phyloP scores from a whole-genome alignment of 2,329 filamentous ascomycete genomes.

The Ophiostoma perfectum region DNA sequence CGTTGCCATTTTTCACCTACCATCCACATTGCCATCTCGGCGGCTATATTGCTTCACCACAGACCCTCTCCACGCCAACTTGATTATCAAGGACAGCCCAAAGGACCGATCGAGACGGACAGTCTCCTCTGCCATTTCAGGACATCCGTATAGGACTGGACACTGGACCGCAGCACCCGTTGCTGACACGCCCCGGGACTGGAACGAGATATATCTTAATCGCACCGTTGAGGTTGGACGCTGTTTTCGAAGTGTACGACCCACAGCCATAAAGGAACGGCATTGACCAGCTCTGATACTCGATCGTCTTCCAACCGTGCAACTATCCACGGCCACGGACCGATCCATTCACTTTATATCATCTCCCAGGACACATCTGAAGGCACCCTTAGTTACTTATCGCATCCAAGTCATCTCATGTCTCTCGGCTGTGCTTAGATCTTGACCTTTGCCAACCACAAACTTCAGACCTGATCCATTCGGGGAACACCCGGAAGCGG shows the following conservation, averaged over 20 bases:
- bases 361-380: neutral
- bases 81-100: no score
- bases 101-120: no score
- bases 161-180: neutral
- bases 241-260: neutral
- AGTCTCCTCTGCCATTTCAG: no score
- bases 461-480: neutral
- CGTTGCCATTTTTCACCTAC: neutral
- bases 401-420: neutral
- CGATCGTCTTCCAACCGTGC: neutral
- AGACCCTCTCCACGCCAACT: neutral
- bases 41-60: neutral
- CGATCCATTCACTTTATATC: neutral
- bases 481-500: neutral
- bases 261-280: neutral
- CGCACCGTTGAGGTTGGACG: neutral
- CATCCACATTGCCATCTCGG: neutral
- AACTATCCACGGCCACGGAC: neutral
- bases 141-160: neutral
- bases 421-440: neutral
- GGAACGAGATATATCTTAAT: neutral
- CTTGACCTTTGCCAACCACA: neutral
- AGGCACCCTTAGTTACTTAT: neutral
- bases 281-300: neutral
- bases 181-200: neutral